These are phyloP conservation scores for Tricholoma furcatifolium DNA, from an alignment of 768 basidiomycete genomes.

Conservation along the genomic window DNA sequence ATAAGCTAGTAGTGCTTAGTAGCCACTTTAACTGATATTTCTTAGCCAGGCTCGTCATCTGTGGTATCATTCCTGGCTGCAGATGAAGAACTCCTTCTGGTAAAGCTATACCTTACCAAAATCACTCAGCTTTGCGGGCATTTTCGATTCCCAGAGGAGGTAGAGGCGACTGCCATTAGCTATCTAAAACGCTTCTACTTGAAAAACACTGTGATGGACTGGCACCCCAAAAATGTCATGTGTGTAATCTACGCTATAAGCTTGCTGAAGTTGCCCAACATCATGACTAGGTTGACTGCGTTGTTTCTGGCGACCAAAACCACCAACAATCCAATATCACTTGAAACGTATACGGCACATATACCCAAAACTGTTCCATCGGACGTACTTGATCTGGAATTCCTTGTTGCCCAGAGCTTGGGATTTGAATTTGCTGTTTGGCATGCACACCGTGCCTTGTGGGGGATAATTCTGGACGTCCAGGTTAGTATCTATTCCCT, in stretches of 20 bases:
- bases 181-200: constrained; percentile 98
- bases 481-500: constrained; percentile 51
- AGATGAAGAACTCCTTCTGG: constrained; percentile 83
- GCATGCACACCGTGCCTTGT: constrained; percentile 86
- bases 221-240: constrained; percentile 99
- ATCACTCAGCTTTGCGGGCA: constrained; percentile 81
- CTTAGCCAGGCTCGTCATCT: constrained; percentile 70
- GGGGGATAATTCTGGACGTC: constrained; percentile 86
- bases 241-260: constrained; percentile 34
- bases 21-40: constrained; percentile 19
- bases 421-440: constrained; percentile 93
- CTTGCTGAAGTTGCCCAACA: not conserved
- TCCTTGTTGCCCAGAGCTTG: constrained; percentile 92
- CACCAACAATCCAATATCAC: constrained; percentile 88
- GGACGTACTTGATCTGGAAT: constrained; percentile 93
- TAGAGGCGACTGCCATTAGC: constrained; percentile 87
- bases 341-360: constrained; percentile 80
- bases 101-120: constrained; percentile 86
- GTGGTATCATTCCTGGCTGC: constrained; percentile 73
- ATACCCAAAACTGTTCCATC: constrained; percentile 79
- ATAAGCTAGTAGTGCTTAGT: constrained; percentile 20
- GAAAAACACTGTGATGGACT: constrained; percentile 98
- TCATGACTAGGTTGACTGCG: constrained; percentile 75
- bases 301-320: constrained; percentile 97
- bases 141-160: constrained; percentile 88